Base-by-base conservation (phyloP, 2,329 filamentous ascomycete species). In the Diaporthe australafricana region DNA sequence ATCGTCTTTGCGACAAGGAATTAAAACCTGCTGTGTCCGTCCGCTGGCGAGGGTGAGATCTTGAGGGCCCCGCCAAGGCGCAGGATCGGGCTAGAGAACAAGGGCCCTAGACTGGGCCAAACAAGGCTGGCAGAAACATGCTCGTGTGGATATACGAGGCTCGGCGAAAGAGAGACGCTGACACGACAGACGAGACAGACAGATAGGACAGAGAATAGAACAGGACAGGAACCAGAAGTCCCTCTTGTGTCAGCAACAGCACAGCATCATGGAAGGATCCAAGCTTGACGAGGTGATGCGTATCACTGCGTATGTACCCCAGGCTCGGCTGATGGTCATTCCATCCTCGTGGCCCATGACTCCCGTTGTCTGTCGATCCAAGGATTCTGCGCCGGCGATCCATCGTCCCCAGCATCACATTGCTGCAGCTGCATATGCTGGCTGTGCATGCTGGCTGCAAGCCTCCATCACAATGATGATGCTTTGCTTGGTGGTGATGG, bases 61-160 rank as follows among this genome's bases (percentile, higher is more conserved):
- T 63, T 35, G 42, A 63, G 60, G 56, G 38, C 5, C 60, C 60
- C 42, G 60, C 60, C 30, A 63, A 48, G 60, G 25, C 30, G 60
- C 60, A 63, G 25, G 48, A 52, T 30, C 48, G 25, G 48, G 48
- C 40, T 63, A 32, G 42, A 63, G 57, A 14, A n/a, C 27, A 63
- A 63, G 60, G 60, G 45, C 27, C 42, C 60, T 27, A 63, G 6
- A 32, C 47, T 22, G 60, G 60, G 60, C 42, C 30, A 63, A 63
- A 38, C 60, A 63, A 63, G 60, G 60, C 60, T 63, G 60, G 60
- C 60, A 63, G 27, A 63, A 63, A 63, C 60, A 63, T 63, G 42
- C 60, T 63, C 60, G 60, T 63, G 60, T 32, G 60, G 60, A 50
- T 48, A 63, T 63, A 63, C 60, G 60, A 63, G 60, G 60, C 60